Base-by-base conservation (phyloP, 306 rosid species). In the Trichosanthes cucumerina region DNA sequence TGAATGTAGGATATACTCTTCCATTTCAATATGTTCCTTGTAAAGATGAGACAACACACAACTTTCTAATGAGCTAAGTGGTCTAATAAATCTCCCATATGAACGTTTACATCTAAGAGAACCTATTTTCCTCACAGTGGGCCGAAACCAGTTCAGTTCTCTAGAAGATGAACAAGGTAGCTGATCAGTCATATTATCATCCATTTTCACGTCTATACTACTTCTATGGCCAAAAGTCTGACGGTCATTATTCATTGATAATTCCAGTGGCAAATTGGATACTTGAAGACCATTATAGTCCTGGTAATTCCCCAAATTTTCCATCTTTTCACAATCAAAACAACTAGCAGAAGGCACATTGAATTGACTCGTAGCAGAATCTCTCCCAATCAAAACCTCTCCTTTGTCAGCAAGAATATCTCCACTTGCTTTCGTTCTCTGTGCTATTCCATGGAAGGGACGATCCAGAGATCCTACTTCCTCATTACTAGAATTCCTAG, bases 21-120 rank as follows among this genome's bases (percentile, higher is more conserved):
- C 88, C 80, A 85, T 80, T 81, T 88, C 86, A 59, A 86, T 82
- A 59, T 72, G 91, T 77, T 90, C 93, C 58, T 79, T 89, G 84
- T 83, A 89, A 16, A 89, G 87, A 76, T 92, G 93, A 84, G 96
- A 91, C 92, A 90, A 68, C 49, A 89, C 88, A 81, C 98, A 91
- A 87, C 97, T 86, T 76, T 91, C 93, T 56, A 93, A 82, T 28
- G 98, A 91, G 84, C 73, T 91, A 39, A 80, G 69, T 0, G 96
- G 93, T 85, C 75, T 88, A 76, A 62, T 26, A 66, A 63, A 68
- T 63, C 78, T 82, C 59, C 83, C 79, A 70, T 79, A 21, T 53
- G 82, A 80, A 47, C 34, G 79, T 71, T 82, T 85, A 74, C 84
- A 19, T 83, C 85, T 82, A 63, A 90, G 76, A 77, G 88, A 82